Base-by-base conservation (phyloP, 2,329 filamentous ascomycete genomes). In the Didymella lethalis region DNA sequence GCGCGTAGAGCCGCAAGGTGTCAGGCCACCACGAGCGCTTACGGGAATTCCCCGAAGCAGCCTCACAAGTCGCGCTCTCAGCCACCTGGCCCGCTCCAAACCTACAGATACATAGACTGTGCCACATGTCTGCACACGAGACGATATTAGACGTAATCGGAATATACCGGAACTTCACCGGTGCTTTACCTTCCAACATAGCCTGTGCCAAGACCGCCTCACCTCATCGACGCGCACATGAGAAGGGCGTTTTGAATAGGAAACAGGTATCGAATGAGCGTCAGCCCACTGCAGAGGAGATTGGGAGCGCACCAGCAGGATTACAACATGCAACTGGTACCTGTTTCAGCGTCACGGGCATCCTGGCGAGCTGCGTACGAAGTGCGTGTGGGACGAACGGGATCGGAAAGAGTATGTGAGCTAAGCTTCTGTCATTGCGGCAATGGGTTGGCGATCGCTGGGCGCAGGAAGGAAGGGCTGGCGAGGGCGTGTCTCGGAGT, bases 381-480 rank as follows among this genome's bases (percentile, higher is more conserved):
- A 26, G 25, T 14, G 46, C 49, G 16, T 36, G 32, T 36, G 16
- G 32, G 32, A 36, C 7, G 32, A 8, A 41, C 32, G 12, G 49
- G 25, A 38, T 41, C 36, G 45, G 46, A n/a, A 40, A 38, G 45
- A 29, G 40, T 23, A 46, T 31, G n/a, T 14, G n/a, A 5, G 28
- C 48, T 40, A 63, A 60, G 57, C 57, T 56, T 61, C 46, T 56
- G 61, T 63, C 48, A 61, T 41, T 40, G 31, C 47, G 38, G 31
- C 40, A 29, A 50, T 29, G 46, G 54, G 50, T 61, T 61, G 50
- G 50, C 18, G 7, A 46, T 7, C 31, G 29, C 54, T 47, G 44
- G 49, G 31, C 41, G 7, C 7, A 12, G 12, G 20, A 41, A 41
- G 7, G 2, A 3, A 7, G 38, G 34, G 11, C 16, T 11, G 28